Base-by-base conservation (phyloP, 306 rosid genomes). In the Boehmeria nivea region DNA sequence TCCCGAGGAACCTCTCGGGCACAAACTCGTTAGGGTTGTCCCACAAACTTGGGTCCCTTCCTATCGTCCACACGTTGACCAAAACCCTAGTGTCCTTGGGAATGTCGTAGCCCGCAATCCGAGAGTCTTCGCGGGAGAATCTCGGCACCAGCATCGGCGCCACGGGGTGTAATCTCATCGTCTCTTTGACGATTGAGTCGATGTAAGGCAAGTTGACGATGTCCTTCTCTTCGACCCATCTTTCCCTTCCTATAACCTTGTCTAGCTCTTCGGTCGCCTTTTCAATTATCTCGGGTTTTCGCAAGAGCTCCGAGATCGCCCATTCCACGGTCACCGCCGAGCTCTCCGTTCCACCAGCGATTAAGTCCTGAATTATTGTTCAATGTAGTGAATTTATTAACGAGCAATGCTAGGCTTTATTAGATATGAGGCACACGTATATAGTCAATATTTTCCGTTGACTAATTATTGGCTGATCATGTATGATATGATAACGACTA, bases 201-300 rank as follows among this genome's bases (percentile, higher is more conserved):
- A 89, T 4, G 54, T 68, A 86, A 0, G 95, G 87, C 11, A 89
- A 58, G 38, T 83, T 71, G 0, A 16, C 66, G 16, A 89, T 55
- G 78, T 89, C 97, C 0, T 77, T 61, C 64, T 89, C 97, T 67
- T 86, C 95, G 15, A 86, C 94, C 95, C 97, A 89, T 67, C 84
- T 77, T 0, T 83, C 86, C 62, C 76, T 77, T 14, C 95, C 95
- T 16, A 83, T 67, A 1, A 89, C 89, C 14, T 59, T 69, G 53
- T 86, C 94, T 16, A 89, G 60, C 27, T 89, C 97, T 38, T 86
- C 89, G 0, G 65, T 56, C 6, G 87, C 94, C 24, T 53, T 77
- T 20, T 75, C 67, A 51, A 89, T 70, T 0, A 71, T 18, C 59
- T 83, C 81, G 13, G 97, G 97, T 66, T 51, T 89, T 37, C 6